Base-by-base conservation (phyloP, 108 stramenopile genomes). In the Nitzschia palea region DNA sequence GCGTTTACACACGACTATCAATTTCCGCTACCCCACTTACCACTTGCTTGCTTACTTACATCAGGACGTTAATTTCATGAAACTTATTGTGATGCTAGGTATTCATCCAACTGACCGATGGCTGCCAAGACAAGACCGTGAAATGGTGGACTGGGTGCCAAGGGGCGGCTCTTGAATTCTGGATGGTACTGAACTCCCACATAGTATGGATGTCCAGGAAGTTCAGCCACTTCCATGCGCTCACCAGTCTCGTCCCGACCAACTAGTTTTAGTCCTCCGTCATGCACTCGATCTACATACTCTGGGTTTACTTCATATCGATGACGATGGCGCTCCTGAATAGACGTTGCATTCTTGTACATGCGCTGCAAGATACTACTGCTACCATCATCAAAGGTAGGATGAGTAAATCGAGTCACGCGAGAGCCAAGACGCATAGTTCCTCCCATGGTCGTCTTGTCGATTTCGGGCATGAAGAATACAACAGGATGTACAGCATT, bases 231-330 rank as follows among this genome's bases (percentile, higher is more conserved):
- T 70, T 98, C 99, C 99, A 99, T 99, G 33, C 99, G 86, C 53
- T 86, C 77, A 5, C 88, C 91, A 18, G 88, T 87, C 60, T 96
- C 94, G 75, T 96, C 97, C 37, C 88, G 82, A 28, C 99, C 99
- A 2, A 96, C 95, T 67, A 99, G 96, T 43, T 84, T 80, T 70
- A 99, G 77, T 25, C 99, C 99, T 3, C 81, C 90, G 14, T 90
- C 68, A 70, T 98, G 86, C 42, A 99, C 80, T 27, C 58, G 80
- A 51, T 83, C 77, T n/a, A 98, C 96, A 50, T 78, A 79, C 2
- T 94, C 91, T 10, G 99, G 99, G 87, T 99, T 99, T 20, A 99
- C 97, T 78, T 99, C 99, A 79, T 99, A 98, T 14, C 98, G 87
- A 83, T 99, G 98, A 33, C 98, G 87, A 72, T 99, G 98, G n/a